These are phyloP conservation scores for Blastocystis sp. DNA, from an alignment of 352 stramenopile species.

Conservation along the genomic window DNA sequence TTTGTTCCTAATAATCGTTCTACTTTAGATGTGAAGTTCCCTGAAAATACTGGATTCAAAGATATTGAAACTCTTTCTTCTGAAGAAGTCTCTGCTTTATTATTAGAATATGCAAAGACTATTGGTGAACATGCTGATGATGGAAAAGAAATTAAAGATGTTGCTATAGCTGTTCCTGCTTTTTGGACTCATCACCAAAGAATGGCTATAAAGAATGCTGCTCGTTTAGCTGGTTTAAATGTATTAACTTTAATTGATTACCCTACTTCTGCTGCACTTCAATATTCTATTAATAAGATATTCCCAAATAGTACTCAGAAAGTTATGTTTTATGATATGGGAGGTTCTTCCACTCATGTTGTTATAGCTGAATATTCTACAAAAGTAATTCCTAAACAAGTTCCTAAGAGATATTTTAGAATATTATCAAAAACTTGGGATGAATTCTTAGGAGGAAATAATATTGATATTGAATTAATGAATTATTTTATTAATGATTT, in stretches of 20 bases:
- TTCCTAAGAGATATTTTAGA: slow-evolving; percentile 53
- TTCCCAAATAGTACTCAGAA: slow-evolving; percentile 58
- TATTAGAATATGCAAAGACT: slow-evolving; percentile 45
- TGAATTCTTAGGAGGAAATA: slow-evolving; percentile 62
- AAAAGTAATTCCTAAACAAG: slow-evolving; percentile 36
- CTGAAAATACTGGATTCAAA: slow-evolving; percentile 16
- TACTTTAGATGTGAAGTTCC: slow-evolving; percentile 35
- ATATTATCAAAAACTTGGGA: slow-evolving; percentile 78
- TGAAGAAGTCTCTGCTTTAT: slow-evolving; percentile 38
- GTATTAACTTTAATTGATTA: slow-evolving; percentile 87
- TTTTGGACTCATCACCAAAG: slow-evolving; percentile 83
- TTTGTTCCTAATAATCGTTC: slow-evolving; percentile 34
- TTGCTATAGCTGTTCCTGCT: slow-evolving; percentile 77
- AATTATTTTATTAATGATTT: slow-evolving; percentile 77
- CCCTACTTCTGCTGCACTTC: slow-evolving; percentile 80
- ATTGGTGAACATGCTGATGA: slow-evolving; percentile 49
- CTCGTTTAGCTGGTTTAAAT: slow-evolving; percentile 72
- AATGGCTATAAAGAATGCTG: slow-evolving; percentile 72
- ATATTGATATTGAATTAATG: slow-evolving; percentile 71
- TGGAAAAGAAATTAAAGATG: slow-evolving; percentile 68
- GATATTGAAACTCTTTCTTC: slow-evolving; percentile 29
- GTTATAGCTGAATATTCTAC: slow-evolving; percentile 35
- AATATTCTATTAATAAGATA: slow-evolving; percentile 75
- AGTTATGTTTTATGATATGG: slow-evolving; percentile 93
- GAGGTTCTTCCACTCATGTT: slow-evolving; percentile 52